Evolutionary conservation across 805 yeast species (phyloP).

Genomic region (Saccharomycopsis capsularis): DNA sequence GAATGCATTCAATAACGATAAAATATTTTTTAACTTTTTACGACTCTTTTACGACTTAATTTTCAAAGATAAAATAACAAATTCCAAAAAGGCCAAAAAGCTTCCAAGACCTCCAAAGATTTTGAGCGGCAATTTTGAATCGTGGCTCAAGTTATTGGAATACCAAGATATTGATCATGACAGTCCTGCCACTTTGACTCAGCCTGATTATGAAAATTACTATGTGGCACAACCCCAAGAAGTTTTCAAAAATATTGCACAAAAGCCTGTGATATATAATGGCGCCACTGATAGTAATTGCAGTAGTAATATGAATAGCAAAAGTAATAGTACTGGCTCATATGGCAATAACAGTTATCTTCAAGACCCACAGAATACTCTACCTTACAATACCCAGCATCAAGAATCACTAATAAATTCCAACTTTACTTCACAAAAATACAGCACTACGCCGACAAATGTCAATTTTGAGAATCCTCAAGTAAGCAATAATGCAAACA

Average conservation of each 20-base stretch:
- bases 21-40: slow-evolving; percentile 13
- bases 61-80: slow-evolving; percentile 13
- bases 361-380: no score
- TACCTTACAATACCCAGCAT: no score
- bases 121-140: slow-evolving; percentile 15
- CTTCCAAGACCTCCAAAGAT: slow-evolving; percentile 13
- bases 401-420: no score
- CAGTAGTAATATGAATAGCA: not conserved
- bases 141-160: slow-evolving; percentile 19
- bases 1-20: slow-evolving; percentile 11
- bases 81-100: slow-evolving; percentile 4
- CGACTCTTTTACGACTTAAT: slow-evolving; percentile 17
- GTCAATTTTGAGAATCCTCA: no score
- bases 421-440: no score
- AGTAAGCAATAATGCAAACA: no score
- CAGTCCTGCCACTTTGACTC: not conserved
- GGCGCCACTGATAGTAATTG: not conserved
- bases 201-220: slow-evolving; percentile 4
- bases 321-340: not conserved
- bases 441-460: no score
- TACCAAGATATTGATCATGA: slow-evolving; percentile 5
- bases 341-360: not conserved
- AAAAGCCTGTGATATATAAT: not conserved
- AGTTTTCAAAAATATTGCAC: not conserved
- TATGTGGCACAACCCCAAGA: slow-evolving; percentile 8